phyloP scores from a whole-genome alignment of 805 yeast genomes.

The Wickerhamiella allomyrinae region DNA sequence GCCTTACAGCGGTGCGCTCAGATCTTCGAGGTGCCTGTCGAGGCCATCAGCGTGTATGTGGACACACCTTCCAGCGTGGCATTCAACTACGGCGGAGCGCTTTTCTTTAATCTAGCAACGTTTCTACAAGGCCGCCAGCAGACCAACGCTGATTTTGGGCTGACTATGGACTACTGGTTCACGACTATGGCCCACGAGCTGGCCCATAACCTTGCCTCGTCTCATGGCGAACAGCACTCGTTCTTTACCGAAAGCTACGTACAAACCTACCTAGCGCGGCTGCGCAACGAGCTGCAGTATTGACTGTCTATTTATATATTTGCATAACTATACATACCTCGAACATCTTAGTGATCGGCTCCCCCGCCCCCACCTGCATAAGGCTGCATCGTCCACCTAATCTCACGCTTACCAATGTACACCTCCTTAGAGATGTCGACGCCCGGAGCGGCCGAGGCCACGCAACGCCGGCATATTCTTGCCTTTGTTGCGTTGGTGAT shows the following conservation, averaged over 20 bases:
- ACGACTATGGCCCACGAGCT: constrained; percentile 29
- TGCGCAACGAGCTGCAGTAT: neutral
- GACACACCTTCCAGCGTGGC: constrained; percentile 21
- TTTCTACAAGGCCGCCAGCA: constrained; percentile 12
- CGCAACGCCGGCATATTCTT: constrained; percentile 28
- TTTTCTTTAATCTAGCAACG: constrained; percentile 26
- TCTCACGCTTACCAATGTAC: too few relatives aligned
- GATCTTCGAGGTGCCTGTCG: constrained; percentile 16
- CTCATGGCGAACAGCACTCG: constrained; percentile 27
- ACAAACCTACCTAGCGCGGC: constrained; percentile 17
- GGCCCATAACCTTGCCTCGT: constrained; percentile 26
- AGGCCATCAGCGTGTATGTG: constrained; percentile 18
- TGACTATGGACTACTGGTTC: constrained; percentile 25
- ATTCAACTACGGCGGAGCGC: constrained; percentile 26
- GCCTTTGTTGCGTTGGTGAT: constrained; percentile 34
- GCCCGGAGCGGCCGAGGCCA: constrained; percentile 4
- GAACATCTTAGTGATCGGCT: too few relatives aligned
- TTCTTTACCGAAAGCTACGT: constrained; percentile 24
- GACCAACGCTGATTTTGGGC: constrained; percentile 1
- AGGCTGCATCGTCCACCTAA: too few relatives aligned
- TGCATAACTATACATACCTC: too few relatives aligned
- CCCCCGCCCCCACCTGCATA: too few relatives aligned
- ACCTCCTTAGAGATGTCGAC: too few relatives aligned
- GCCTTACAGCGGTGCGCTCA: constrained; percentile 8
- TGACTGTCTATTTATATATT: too few relatives aligned